These are phyloP conservation scores for Cornus suecica DNA, from an alignment of 148 eudicot genomes.

Conservation along the genomic window DNA sequence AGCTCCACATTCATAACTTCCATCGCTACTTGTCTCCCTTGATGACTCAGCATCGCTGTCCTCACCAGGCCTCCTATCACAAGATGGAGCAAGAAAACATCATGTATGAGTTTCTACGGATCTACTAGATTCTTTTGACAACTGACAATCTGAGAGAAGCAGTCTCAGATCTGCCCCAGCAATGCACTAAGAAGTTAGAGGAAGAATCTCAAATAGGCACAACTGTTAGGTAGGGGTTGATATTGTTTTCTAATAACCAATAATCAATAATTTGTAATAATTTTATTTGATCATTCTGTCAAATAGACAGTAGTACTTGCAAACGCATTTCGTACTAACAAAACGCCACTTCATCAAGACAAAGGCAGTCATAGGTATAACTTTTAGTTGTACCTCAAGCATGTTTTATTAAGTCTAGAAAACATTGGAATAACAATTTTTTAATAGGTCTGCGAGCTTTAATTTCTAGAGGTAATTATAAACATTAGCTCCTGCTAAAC, in stretches of 20 bases:
- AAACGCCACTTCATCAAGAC: neutral
- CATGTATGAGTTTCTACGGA: neutral
- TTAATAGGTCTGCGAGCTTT: neutral
- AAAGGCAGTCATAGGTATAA: neutral
- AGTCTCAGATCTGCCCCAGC: too few relatives aligned
- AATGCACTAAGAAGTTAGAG: too few relatives aligned
- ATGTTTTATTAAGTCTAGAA: neutral
- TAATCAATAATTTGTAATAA: too few relatives aligned
- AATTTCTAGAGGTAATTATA: neutral
- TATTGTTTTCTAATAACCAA: too few relatives aligned
- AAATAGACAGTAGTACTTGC: neutral
- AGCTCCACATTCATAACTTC: slow-evolving; percentile 53
- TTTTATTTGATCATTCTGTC: neutral
- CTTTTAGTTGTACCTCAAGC: neutral
- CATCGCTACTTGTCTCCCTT: slow-evolving; percentile 71
- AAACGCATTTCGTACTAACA: neutral
- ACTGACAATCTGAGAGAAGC: neutral
- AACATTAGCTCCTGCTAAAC: neutral
- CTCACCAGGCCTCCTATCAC: slow-evolving; percentile 67
- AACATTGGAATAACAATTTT: neutral
- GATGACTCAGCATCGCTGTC: slow-evolving; percentile 85
- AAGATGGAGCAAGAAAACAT: slow-evolving; percentile 5
- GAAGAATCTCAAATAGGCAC: neutral
- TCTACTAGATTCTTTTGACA: neutral
- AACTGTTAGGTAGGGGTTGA: too few relatives aligned